Evolutionary conservation across 2,329 filamentous ascomycete species (phyloP), one percentile per base, ranked within the genome.

Genomic region (Rutstroemia sp.): DNA sequence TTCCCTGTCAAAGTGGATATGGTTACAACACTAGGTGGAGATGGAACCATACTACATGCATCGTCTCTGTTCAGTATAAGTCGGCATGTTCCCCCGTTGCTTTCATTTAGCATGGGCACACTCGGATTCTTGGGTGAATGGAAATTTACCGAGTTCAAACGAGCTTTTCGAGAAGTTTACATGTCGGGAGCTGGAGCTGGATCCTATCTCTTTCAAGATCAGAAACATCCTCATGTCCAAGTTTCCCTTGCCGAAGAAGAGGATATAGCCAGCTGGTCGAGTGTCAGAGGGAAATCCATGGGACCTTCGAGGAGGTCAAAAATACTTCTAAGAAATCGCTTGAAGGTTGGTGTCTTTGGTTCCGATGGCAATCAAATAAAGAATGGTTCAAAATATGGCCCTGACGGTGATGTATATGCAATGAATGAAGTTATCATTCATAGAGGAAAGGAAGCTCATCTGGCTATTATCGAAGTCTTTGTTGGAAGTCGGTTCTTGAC

Each of bases 391-490:
- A 50, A 41, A 62, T 73, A 58, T 65, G 75, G 60, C 34, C 61
- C 58, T 7, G 64, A 52, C 17, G 62, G 57, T 2, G 64, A 64
- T 62, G 63, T 85, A 37, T 81, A 83, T 61, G 94, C 94, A 51
- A 89, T 97, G 75, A 99, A 99, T 70, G 94, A 99, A 72, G 86
- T 99, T 10, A 87, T 95, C 1, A 86, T 99, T 38, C 94, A 99
- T 71, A 85, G 94, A 21, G 94, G 94, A 42, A 86, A 87, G 37
- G 86, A 92, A 61, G 90, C 94, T 0, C 92, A 97, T 71, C 80
- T 99, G 5, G 89, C 91, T 39, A 86, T 96, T 62, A 89, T 99
- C 63, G 89, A 95, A 67, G 89, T 99, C 45, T 94, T 85, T 66
- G 87, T 97, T 58, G 92, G 92, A 65, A 87, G 89, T 37, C 84